Evolutionary conservation across 2,329 filamentous ascomycete species (phyloP), one percentile per base, ranked within the genome.

Genomic region (Xylariaceae sp.): DNA sequence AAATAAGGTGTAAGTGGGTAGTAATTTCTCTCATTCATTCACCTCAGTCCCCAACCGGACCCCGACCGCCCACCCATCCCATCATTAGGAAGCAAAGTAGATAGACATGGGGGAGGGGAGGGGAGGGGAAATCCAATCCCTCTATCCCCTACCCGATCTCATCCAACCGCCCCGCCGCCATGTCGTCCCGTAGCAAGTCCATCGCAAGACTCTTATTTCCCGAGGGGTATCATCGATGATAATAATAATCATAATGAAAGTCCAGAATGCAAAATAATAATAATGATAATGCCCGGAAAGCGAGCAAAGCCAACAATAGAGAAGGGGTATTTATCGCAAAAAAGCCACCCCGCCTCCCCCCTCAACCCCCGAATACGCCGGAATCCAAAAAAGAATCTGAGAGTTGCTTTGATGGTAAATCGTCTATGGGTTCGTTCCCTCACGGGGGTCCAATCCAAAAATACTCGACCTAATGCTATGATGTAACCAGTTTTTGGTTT

Each of bases 211-310:
- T 37, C 32, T 37, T 37, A 37, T 12, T 37, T 63, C 59, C 62
- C 59, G 62, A 64, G 60, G 68, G 69, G 69, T 71, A 71, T 71
- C 69, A 69, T 70, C 44, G 47, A 58, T 58, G 58, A 45, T 54
- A 26, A n/a, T n/a, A n/a, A n/a, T n/a, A n/a, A n/a, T n/a, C 46
- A 60, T 63, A 70, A 62, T 54, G 65, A 68, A 67, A 61, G 68
- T 63, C 60, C 60, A 66, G 62, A 66, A 67, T 63, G 60, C 50
- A 58, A 57, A 53, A 56, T n/a, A 58, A 29, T 46, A 52, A 48
- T 41, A 40, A 20, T 12, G 20, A 18, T 20, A 45, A 45, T 45
- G 20, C 5, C 10, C 16, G 43, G 20, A 40, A 20, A 54, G 19
- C 26, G 37, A 42, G 14, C 43, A 54, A 55, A 42, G 14, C 43